phyloP scores from a whole-genome alignment of 805 yeast species.

The Nakazawaea ishiwadae region DNA sequence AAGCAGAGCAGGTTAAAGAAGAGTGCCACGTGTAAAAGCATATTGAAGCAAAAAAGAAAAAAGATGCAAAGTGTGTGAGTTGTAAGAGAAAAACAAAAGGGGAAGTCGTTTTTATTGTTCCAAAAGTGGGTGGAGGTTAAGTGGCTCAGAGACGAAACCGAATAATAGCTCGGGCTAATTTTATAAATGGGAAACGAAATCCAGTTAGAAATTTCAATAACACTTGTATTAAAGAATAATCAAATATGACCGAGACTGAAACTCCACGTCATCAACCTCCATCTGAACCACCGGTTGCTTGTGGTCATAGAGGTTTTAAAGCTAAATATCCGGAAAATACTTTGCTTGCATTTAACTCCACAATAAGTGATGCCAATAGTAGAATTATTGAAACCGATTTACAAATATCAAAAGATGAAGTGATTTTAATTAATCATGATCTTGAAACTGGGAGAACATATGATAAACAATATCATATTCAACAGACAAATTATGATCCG shows the following conservation, averaged over 20 bases:
- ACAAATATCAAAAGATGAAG: slow-evolving; percentile 29
- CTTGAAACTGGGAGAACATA: slow-evolving; percentile 25
- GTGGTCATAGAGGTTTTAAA: slow-evolving; percentile 11
- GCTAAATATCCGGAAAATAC: slow-evolving; percentile 13
- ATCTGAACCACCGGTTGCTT: neutral
- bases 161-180: too few species aligned
- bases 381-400: slow-evolving; percentile 21
- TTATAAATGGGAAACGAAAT: too few species aligned
- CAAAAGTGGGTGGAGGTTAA: too few species aligned
- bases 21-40: too few species aligned
- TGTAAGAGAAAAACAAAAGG: too few species aligned
- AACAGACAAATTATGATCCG: slow-evolving; percentile 22
- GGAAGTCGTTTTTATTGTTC: too few species aligned
- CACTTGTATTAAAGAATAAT: too few species aligned
- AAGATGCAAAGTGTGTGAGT: too few species aligned
- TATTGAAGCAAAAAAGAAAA: too few species aligned
- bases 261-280: neutral
- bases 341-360: slow-evolving; percentile 8
- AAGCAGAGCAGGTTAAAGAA: too few species aligned
- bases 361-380: slow-evolving; percentile 4
- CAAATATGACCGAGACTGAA: slow-evolving; percentile 1
- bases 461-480: slow-evolving; percentile 24
- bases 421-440: slow-evolving; percentile 32
- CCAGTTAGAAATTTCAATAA: too few species aligned
- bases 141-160: too few species aligned